Percentiles rank a stretch among this genome's conserved stretches.
Evolutionary conservation across 768 basidiomycete genomes (phyloP).

Genomic region (Boletus subcaerulescens): DNA sequence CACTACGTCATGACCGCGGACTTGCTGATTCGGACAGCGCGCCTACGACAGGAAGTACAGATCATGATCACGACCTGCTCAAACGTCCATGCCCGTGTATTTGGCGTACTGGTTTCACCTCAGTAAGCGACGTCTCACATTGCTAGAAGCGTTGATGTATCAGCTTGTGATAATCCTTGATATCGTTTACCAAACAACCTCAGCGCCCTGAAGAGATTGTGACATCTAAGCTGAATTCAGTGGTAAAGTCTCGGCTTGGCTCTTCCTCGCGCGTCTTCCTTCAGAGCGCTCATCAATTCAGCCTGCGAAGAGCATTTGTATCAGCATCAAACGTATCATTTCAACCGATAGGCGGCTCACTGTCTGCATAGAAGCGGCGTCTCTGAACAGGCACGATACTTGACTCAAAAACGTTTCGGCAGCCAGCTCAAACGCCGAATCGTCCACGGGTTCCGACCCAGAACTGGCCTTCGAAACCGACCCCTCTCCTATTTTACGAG

Average conservation of each 20-base stretch:
- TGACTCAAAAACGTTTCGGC: constrained; percentile 10
- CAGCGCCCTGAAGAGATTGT: too few relatives aligned
- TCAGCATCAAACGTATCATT: background rate
- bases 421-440: constrained; percentile 8
- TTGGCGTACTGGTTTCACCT: too few relatives aligned
- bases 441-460: background rate
- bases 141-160: too few relatives aligned
- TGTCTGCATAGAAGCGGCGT: background rate
- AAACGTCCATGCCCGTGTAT: too few relatives aligned
- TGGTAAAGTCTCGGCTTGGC: background rate
- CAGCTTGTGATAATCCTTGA: background rate
- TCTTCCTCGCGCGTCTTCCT: background rate
- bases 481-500: background rate
- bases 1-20: too few relatives aligned
- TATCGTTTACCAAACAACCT: too few relatives aligned
- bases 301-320: background rate
- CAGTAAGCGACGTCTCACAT: too few relatives aligned
- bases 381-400: constrained; percentile 3
- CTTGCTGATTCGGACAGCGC: too few relatives aligned
- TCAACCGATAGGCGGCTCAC: background rate
- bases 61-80: too few relatives aligned
- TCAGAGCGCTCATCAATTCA: background rate
- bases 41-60: too few relatives aligned
- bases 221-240: too few relatives aligned
- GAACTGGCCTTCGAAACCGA: too few relatives aligned